Conservation (phyloP, 495 filamentous ascomycete genomes). For the Xylaria bambusicola region DNA sequence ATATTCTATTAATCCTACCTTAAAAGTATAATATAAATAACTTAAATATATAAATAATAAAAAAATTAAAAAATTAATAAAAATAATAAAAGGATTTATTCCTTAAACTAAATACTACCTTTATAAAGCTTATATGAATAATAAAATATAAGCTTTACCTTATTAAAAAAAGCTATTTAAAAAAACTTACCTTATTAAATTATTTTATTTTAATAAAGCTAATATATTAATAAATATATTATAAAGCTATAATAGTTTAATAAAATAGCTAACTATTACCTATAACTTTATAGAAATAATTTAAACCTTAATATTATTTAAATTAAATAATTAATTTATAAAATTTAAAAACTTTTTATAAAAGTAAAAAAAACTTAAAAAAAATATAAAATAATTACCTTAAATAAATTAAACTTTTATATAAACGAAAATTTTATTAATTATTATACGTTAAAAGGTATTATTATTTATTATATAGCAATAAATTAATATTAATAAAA, state of each 20-base stretch:
- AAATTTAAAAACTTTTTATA: constrained; percentile 5
- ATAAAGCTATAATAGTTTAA: background rate
- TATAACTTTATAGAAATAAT: background rate
- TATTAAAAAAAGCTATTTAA: background rate
- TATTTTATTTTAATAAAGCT: background rate
- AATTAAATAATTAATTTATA: constrained; percentile 3
- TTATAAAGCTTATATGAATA: background rate
- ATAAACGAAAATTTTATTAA: background rate
- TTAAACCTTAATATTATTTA: background rate
- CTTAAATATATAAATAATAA: constrained; percentile 11
- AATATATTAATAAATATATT: background rate
- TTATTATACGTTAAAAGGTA: background rate
- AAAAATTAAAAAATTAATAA: constrained; percentile 15
- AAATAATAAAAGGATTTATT: background rate
- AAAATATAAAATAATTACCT: background rate
- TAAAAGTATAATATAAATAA: background rate
- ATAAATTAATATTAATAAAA: background rate
- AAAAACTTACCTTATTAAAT: background rate
- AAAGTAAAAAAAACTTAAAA: constrained; percentile 11
- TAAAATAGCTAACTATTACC: background rate
- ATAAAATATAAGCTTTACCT: background rate
- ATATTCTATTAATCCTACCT: background rate
- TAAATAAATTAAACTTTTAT: background rate
- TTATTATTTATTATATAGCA: background rate
- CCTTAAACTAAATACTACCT: constrained; percentile 1